Base-by-base conservation (phyloP, 1,139 yeast species). In the Yamadazyma kanchanaburiensis region DNA sequence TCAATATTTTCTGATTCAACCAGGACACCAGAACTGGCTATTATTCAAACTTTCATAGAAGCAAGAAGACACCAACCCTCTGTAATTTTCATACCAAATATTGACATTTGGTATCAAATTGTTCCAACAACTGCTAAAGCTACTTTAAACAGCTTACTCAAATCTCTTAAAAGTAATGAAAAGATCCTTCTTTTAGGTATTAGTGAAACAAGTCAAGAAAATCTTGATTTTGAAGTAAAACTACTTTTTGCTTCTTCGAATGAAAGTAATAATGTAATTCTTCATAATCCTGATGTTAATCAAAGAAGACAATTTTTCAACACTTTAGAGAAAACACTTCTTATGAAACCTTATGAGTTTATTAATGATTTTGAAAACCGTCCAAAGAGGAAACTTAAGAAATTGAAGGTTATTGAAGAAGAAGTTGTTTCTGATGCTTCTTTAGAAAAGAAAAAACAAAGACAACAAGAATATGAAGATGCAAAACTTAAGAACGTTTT, bases 41-140 rank as follows among this genome's bases (percentile, higher is more conserved):
- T 89, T 23, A 85, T 91, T 16, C 96, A 88, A 50, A 71, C 86
- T 15, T 81, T 94, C 49, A 70, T 84, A 18, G 99, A 91, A 57
- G 95, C 95, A 3, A 75, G 86, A 45, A 75, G 95, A 48, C 94
- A 89, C 43, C 86, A 84, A 36, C 98, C 98, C 1, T 77, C 95
- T 10, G 81, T 94, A 8, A 60, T 94, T 3, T 84, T 76, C 49
- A 76, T 91, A 33, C 96, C 98, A 2, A 84, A 84, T 49, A 63
- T 88, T 33, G 91, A 88, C 40, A 72, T 79, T 4, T 88, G 96
- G 91, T 65, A 70, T 34, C 66, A 65, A 21, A 78, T 86, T 1
- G 73, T 87, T 25, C 75, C 88, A 0, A 76, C 70, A 10, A 68
- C 84, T 4, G 86, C 89, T 2, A 77, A 73, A 41, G 76, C 91